Base-by-base conservation (phyloP, 257 asterid genomes). In the Prunella vulgaris region DNA sequence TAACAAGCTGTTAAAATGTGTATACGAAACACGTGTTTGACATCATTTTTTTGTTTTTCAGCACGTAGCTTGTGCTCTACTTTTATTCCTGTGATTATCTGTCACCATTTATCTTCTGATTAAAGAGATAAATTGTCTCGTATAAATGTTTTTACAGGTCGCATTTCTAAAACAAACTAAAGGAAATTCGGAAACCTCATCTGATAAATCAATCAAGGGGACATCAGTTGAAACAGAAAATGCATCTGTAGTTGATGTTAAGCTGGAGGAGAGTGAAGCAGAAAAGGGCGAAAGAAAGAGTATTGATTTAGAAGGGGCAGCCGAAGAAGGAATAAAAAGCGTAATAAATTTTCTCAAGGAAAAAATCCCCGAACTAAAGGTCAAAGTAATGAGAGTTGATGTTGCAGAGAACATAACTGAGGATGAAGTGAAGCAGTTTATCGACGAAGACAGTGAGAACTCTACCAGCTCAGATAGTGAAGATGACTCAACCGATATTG, bases 301-400 rank as follows among this genome's bases (percentile, higher is more conserved):
- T 76, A 76, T 86, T 12, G 93, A 87, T 75, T 73, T 85, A 73
- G 96, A 90, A 82, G 97, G 79, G 76, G 93, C 85, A 75, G 88
- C 96, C 52, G 97, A 88, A 78, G 97, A 93, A 75, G 97, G 95
- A 76, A 83, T 90, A 77, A 86, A 84, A 69, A 86, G 87, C 37
- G 94, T 90, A 57, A 80, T 90, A 69, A 93, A 90, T 76, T 93
- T 87, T 76, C 93, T 93, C 8, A 93, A 87, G 83, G 97, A 90
- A 22, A 93, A 86, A 80, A 84, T 93, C 70, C 98, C 98, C 14
- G 96, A 88, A 64, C 79, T 93, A 70, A 93, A 90, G 77, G 84
- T 90, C 58, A 87, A 87, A 78, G 95, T 90, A 35, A 83, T 83
- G 86, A 88, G 80, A 66, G 82, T 84, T 20, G 89, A 86, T 71